phyloP scores from a whole-genome alignment of 148 eudicot species.

The Cornus suecica region DNA sequence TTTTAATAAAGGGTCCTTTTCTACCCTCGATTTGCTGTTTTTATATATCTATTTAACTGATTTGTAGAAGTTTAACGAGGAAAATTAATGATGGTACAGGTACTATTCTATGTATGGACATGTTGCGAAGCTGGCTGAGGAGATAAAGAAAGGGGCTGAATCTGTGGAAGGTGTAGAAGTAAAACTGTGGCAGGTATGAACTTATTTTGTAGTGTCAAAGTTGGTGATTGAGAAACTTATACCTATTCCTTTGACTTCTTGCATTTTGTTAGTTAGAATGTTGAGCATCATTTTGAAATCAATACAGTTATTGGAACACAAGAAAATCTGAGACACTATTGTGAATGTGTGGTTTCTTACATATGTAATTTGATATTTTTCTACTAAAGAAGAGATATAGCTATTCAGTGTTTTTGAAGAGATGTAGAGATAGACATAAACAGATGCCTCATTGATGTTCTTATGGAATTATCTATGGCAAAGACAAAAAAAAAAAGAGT shows the following conservation, averaged over 20 bases:
- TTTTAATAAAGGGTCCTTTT: neutral
- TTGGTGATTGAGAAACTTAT: neutral
- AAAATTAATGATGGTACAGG: slow-evolving; percentile 23
- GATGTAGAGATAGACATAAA: neutral
- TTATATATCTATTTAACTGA: neutral
- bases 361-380: neutral
- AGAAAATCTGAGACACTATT: neutral
- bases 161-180: slow-evolving; percentile 87
- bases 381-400: too few species aligned
- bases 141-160: slow-evolving; percentile 73
- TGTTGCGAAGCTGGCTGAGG: slow-evolving; percentile 59
- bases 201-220: neutral
- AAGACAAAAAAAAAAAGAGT: neutral
- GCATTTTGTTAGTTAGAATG: neutral
- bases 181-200: slow-evolving; percentile 71
- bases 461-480: neutral
- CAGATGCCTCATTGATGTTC: neutral
- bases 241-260: neutral
- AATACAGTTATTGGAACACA: too few species aligned
- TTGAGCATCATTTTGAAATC: neutral
- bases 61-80: neutral
- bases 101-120: slow-evolving; percentile 83
- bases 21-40: neutral
- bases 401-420: too few species aligned
- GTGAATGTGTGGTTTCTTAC: neutral